Percentiles rank a stretch among this genome's conserved stretches.
phyloP scores from a whole-genome alignment of 257 asterid species.

The Sherardia arvensis region DNA sequence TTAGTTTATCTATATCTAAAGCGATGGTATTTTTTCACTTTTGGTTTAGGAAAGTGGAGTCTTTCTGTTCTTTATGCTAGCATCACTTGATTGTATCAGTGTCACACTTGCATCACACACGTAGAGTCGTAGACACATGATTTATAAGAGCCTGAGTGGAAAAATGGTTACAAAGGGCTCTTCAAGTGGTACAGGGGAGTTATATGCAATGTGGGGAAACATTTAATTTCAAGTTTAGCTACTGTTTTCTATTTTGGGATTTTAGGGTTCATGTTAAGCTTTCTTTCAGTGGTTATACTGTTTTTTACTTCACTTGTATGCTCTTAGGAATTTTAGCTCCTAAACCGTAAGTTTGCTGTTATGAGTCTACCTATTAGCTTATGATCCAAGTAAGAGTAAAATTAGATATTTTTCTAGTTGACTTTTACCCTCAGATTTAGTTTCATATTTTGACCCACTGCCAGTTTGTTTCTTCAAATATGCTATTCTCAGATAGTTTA shows the following conservation, averaged over 20 bases:
- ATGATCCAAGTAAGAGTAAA: not conserved
- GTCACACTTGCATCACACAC: not conserved
- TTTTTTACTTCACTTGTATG: not conserved
- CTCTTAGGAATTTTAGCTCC: not conserved
- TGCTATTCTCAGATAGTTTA: not conserved
- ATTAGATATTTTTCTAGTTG: not conserved
- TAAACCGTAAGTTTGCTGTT: not conserved
- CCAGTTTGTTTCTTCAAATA: not conserved
- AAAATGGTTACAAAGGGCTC: not conserved
- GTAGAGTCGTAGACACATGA: not conserved
- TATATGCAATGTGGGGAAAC: no score
- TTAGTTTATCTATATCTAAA: not conserved
- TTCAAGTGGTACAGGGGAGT: not conserved
- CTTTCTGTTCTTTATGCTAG: not conserved
- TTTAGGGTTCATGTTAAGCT: not conserved
- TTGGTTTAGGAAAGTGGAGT: not conserved
- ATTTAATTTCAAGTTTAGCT: not conserved
- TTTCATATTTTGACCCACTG: not conserved
- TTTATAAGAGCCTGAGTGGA: no score
- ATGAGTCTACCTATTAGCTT: not conserved
- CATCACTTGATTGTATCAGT: not conserved
- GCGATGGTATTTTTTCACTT: no score
- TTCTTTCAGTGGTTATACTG: not conserved
- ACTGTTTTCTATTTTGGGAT: not conserved
- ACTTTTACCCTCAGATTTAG: not conserved